Conservation (phyloP, 192 early-diverging fungal genomes). For the Paraglomus brasilianum region DNA sequence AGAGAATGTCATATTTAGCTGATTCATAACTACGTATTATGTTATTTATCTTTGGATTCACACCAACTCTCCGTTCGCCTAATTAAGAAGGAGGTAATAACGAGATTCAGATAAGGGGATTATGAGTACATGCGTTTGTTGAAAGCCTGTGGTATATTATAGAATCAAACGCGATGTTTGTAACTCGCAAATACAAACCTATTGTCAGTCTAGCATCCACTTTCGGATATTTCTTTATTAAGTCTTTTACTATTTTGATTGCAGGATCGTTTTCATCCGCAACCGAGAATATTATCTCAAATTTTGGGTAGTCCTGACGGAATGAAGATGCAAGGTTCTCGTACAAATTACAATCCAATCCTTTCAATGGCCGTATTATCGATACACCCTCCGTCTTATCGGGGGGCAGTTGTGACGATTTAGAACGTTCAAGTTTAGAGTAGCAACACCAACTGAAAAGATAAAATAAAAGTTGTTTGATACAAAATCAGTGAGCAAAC, state of each 20-base stretch:
- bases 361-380: constrained; percentile 92
- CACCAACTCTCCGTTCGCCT: constrained; percentile 73
- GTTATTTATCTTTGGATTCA: constrained; percentile 98
- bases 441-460: constrained; percentile 36
- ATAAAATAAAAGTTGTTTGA: neutral
- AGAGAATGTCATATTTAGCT: constrained; percentile 84
- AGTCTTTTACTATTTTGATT: constrained; percentile 64
- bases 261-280: constrained; percentile 81
- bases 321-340: constrained; percentile 86
- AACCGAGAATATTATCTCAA: constrained; percentile 90
- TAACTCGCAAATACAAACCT: constrained; percentile 48
- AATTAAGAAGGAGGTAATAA: constrained; percentile 30
- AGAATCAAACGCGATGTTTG: neutral
- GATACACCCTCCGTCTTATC: constrained; percentile 73
- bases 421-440: constrained; percentile 33
- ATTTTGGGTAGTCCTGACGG: constrained; percentile 79
- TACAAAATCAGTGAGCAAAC: too few species aligned
- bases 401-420: constrained; percentile 42
- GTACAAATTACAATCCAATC: constrained; percentile 79
- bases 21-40: constrained; percentile 78
- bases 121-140: neutral
- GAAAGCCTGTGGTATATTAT: neutral
- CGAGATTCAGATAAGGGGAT: neutral
- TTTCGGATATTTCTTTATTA: constrained; percentile 72
- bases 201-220: constrained; percentile 76